Base-by-base conservation (phyloP, 352 stramenopile genomes). In the Globisporangium carolinianum region DNA sequence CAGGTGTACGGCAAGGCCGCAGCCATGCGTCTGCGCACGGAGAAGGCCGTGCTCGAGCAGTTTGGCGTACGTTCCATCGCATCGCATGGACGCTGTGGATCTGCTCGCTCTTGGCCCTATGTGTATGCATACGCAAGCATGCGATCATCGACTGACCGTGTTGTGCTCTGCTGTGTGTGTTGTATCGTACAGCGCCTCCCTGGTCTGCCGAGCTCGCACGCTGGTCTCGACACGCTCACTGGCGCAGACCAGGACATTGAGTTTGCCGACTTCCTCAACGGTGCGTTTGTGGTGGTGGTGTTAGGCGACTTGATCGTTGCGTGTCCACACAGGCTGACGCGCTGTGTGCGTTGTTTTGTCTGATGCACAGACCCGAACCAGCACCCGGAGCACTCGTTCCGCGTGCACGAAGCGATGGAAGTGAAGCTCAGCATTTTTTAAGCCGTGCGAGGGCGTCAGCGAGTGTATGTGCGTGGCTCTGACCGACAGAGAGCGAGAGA, bases 401-500 rank as follows among this genome's bases (percentile, higher is more conserved):
- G 79, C 61, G 82, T 94, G 9, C 85, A 94, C 68, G 83, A 92
- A 49, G 81, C 83, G 49, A 94, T 94, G 83, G 85, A 94, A 72
- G 85, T 94, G 62, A 94, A 94, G 76, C 72, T 94, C 48, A 73
- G 79, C 59, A 92, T 94, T 67, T 94, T 94, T 72, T 94, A 87
- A 32, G 24, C 2, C 24, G 24, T 32, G 24, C 24, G 24, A 32
- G 24, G 24, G 2, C 24, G 24, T 32, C 24, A 32, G 24, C 24
- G 24, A 32, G 24, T 32, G 24, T 32, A 3, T 32, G 24, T 32
- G 24, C 24, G 24, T 32, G 24, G 24, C 24, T 32, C 3, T 32
- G 24, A 32, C 3, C 24, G 24, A 32, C 24, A 32, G 24, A 32
- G 24, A 32, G 1, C 24, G 24, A 32, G 24, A 32, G 24, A 32